Evolutionary conservation across 768 basidiomycete species (phyloP).

Genomic region (Boletus vermiculosoides): DNA sequence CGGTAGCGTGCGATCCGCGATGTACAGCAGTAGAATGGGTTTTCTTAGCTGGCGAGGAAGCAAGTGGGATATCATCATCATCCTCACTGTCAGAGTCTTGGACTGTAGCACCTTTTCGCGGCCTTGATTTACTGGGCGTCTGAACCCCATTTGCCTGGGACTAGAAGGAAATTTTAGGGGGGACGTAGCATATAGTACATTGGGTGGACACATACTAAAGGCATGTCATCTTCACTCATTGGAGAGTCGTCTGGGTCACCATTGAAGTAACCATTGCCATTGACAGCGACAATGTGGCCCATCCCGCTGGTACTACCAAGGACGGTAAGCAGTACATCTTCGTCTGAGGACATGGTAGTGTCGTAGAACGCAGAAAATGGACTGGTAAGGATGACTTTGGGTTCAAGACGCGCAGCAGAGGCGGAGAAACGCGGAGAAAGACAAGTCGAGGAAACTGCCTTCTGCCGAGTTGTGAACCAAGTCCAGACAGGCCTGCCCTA

Average conservation of each 20-base stretch:
- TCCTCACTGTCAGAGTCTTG: conserved; percentile 62
- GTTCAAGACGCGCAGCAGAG: conserved; percentile 7
- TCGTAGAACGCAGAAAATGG: conserved; percentile 21
- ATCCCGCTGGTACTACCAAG: conserved; percentile 43
- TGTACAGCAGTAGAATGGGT: conserved; percentile 38
- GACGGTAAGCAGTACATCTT: conserved; percentile 50
- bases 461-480: conserved; percentile 33
- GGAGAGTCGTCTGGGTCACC: conserved; percentile 42
- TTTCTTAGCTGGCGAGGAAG: conserved; percentile 67
- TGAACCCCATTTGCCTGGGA: conserved; percentile 57
- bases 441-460: conserved; percentile 30
- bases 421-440: conserved; percentile 30
- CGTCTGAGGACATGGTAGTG: conserved; percentile 54
- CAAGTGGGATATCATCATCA: conserved; percentile 64
- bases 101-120: conserved; percentile 55
- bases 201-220: conserved; percentile 51
- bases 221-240: conserved; percentile 72
- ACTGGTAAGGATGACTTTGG: background rate
- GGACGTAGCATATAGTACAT: conserved; percentile 1
- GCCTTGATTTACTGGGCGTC: conserved; percentile 30
- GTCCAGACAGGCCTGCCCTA: conserved; percentile 59
- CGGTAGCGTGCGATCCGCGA: conserved; percentile 39
- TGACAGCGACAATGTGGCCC: conserved; percentile 40
- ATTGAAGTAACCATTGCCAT: conserved; percentile 42
- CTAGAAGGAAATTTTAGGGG: conserved; percentile 36